Conservation (phyloP, 2,329 filamentous ascomycete genomes). For the Cladophialophora carrionii region DNA sequence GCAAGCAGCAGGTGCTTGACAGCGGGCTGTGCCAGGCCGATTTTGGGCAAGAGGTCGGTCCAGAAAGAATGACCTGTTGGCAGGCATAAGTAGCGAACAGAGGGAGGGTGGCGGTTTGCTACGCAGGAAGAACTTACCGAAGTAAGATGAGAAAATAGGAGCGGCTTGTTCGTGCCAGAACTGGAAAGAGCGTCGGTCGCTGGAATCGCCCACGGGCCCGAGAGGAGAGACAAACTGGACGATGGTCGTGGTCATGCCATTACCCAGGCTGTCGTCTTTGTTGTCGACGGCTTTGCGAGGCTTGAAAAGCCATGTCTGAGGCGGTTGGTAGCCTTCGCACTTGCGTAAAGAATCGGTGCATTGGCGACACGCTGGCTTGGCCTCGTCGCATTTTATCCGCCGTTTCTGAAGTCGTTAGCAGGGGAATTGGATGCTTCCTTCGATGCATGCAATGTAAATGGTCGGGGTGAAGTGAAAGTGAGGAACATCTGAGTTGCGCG, state of each 20-base stretch:
- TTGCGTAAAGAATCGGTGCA: constrained; percentile 32
- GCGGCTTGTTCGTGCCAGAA: constrained; percentile 30
- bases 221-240: constrained; percentile 25
- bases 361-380: constrained; percentile 31
- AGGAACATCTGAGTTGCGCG: background rate
- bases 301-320: constrained; percentile 36
- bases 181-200: constrained; percentile 29
- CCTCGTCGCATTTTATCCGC: constrained; percentile 36
- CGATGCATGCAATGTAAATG: background rate
- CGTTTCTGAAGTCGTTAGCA: constrained; percentile 25
- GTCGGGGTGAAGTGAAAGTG: background rate
- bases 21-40: constrained; percentile 25
- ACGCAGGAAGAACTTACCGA: constrained; percentile 20
- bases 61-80: constrained; percentile 29
- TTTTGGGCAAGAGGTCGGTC: constrained; percentile 29
- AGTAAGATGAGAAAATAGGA: constrained; percentile 32
- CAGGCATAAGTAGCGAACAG: constrained; percentile 8
- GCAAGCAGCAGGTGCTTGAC: constrained; percentile 31
- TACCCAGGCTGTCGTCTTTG: background rate
- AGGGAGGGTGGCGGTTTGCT: background rate
- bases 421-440: background rate
- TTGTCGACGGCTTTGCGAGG: constrained; percentile 19
- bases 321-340: constrained; percentile 34
- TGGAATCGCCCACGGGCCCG: constrained; percentile 18
- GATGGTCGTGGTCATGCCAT: constrained; percentile 3